Percentiles rank a stretch among this genome's conserved stretches.
These are phyloP conservation scores for Pyrenophora graminea DNA, from an alignment of 2,329 filamentous ascomycete genomes.

Conservation along the genomic window DNA sequence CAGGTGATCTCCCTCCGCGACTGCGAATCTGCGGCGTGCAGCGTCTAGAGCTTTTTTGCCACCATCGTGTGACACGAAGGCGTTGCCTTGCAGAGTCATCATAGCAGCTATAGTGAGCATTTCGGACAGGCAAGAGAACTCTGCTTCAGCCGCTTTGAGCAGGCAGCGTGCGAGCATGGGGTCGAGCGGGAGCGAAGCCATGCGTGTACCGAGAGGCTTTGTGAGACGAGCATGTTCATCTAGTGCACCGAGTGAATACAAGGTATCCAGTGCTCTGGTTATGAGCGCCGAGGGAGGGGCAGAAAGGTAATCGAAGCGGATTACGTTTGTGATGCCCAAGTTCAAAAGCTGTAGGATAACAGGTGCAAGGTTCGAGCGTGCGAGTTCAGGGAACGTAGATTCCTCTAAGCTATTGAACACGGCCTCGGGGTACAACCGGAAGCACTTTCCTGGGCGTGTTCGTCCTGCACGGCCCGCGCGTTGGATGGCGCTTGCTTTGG, in stretches of 20 bases:
- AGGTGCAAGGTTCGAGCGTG: slow-evolving; percentile 86
- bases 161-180: slow-evolving; percentile 95
- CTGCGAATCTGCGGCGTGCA: slow-evolving; percentile 79
- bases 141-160: slow-evolving; percentile 64
- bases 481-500: slow-evolving; percentile 91
- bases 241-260: slow-evolving; percentile 83
- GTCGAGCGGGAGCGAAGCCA: slow-evolving; percentile 91
- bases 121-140: slow-evolving; percentile 80
- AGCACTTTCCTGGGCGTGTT: slow-evolving; percentile 90
- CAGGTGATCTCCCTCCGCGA: slow-evolving; percentile 90
- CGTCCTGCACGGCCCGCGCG: slow-evolving; percentile 87
- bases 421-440: slow-evolving; percentile 83
- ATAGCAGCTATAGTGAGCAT: slow-evolving; percentile 92
- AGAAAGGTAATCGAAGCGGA: slow-evolving; percentile 86
- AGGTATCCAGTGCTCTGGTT: slow-evolving; percentile 81
- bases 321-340: slow-evolving; percentile 90
- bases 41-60: slow-evolving; percentile 76
- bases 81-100: slow-evolving; percentile 79
- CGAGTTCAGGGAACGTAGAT: slow-evolving; percentile 84
- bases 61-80: slow-evolving; percentile 81
- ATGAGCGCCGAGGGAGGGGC: slow-evolving; percentile 84
- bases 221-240: slow-evolving; percentile 91
- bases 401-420: slow-evolving; percentile 69
- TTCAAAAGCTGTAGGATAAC: slow-evolving; percentile 91
- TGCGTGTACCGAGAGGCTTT: slow-evolving; percentile 80